Percentiles rank a stretch among this genome's conserved stretches.
Conservation (phyloP, 345 rosid genomes). For the Trapa bicornis region DNA sequence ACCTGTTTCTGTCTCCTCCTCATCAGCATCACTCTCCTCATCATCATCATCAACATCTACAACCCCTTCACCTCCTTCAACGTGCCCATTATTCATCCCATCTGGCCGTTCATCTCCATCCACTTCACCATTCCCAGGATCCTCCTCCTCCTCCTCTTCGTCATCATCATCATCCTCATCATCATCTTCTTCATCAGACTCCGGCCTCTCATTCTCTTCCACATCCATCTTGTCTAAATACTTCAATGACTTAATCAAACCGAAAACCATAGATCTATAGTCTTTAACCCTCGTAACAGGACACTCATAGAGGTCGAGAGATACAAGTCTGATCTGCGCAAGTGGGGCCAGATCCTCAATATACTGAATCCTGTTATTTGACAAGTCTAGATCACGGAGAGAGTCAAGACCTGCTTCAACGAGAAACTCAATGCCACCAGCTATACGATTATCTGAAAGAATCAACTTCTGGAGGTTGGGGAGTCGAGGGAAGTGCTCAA, state of each 20-base stretch:
- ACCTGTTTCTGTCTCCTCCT: conserved; percentile 39
- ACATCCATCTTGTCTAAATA: conserved; percentile 77
- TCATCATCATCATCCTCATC: conserved; percentile 62
- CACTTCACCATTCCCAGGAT: conserved; percentile 58
- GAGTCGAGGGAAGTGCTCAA: conserved; percentile 57
- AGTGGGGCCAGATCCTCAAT: conserved; percentile 64
- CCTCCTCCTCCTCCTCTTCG: conserved; percentile 54
- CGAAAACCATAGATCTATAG: conserved; percentile 74
- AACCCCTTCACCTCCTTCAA: conserved; percentile 36
- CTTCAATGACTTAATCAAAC: conserved; percentile 53
- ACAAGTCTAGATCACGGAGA: conserved; percentile 57
- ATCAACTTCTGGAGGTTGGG: conserved; percentile 46
- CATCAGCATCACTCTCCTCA: conserved; percentile 67
- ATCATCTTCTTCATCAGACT: conserved; percentile 63
- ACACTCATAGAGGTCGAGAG: conserved; percentile 74
- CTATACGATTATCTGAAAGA: conserved; percentile 56
- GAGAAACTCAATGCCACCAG: conserved; percentile 52
- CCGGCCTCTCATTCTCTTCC: conserved; percentile 69
- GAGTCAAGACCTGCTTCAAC: conserved; percentile 52
- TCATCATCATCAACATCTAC: conserved; percentile 55
- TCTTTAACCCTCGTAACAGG: conserved; percentile 68
- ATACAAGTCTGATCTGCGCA: conserved; percentile 46
- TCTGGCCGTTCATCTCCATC: conserved; percentile 46
- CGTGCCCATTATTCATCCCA: conserved; percentile 41
- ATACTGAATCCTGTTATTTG: conserved; percentile 58